Percentiles rank a stretch among this genome's conserved stretches.
Conservation (phyloP, 768 basidiomycete genomes). For the Leccinum subtestaceum region DNA sequence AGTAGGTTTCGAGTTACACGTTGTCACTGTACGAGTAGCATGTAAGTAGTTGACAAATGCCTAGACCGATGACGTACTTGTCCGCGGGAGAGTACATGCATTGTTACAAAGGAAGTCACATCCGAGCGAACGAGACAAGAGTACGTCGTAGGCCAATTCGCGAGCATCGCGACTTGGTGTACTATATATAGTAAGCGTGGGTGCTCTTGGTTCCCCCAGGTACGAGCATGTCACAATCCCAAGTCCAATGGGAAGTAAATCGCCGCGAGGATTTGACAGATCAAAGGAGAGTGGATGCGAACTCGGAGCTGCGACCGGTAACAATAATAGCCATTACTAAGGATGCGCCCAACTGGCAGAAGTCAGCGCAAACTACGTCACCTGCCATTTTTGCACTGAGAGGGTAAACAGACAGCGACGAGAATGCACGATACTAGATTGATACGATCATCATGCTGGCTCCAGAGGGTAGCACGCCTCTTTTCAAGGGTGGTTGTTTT, state of each 20-base stretch:
- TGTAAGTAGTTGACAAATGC: background rate
- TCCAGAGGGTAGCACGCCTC: slow-evolving; percentile 9
- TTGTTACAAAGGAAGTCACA: no score
- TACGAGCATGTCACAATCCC: background rate
- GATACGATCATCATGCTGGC: slow-evolving; percentile 7
- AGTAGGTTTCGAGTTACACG: no score
- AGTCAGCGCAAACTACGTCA: no score
- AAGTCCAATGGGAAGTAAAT: background rate
- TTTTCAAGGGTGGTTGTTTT: slow-evolving; percentile 54
- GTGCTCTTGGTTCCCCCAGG: background rate
- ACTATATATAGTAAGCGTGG: background rate
- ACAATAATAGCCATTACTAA: no score
- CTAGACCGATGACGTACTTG: background rate
- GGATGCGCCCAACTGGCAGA: no score
- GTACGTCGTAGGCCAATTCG: no score
- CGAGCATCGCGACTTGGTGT: no score
- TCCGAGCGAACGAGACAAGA: no score
- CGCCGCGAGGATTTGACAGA: background rate
- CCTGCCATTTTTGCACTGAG: no score
- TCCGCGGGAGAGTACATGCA: background rate
- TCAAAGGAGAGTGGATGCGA: no score
- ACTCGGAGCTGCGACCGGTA: no score
- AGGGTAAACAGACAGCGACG: no score
- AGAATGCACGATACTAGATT: background rate
- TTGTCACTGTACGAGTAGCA: background rate